Evolutionary conservation across 2,329 filamentous ascomycete genomes (phyloP).

Genomic region (Lasiodiplodia hormozganensis): DNA sequence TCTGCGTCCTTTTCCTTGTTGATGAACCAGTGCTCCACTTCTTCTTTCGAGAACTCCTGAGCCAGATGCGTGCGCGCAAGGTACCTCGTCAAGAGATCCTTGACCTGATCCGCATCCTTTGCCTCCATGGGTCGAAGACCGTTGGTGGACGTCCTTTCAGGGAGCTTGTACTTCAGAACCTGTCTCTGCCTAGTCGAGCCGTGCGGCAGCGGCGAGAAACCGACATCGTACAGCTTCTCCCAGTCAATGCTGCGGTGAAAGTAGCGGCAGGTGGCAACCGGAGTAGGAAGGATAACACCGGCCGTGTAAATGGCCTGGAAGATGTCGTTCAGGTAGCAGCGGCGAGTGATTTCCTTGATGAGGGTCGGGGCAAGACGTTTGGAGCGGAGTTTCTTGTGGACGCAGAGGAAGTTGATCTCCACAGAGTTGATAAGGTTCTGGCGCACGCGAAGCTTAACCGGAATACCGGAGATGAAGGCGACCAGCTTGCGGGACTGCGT

Average conservation of each 20-base stretch:
- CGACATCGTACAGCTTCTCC: conserved; percentile 93
- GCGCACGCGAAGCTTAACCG: conserved; percentile 81
- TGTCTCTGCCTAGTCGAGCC: conserved; percentile 87
- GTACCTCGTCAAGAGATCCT: conserved; percentile 77
- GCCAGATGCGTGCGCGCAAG: conserved; percentile 81
- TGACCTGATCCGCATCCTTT: conserved; percentile 78
- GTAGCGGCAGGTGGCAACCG: conserved; percentile 92
- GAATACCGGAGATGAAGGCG: conserved; percentile 94
- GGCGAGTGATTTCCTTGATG: conserved; percentile 96
- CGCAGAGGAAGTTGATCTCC: conserved; percentile 97
- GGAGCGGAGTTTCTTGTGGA: conserved; percentile 95
- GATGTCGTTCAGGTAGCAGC: conserved; percentile 84
- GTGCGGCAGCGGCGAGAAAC: conserved; percentile 86
- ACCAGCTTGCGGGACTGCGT: conserved; percentile 84
- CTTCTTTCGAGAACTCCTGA: conserved; percentile 78
- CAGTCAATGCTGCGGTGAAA: conserved; percentile 94
- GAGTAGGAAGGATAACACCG: conserved; percentile 87
- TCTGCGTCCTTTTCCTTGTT: conserved; percentile 65
- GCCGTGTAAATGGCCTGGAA: conserved; percentile 98
- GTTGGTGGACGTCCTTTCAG: conserved; percentile 72
- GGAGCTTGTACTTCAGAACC: conserved; percentile 83
- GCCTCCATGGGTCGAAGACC: conserved; percentile 82
- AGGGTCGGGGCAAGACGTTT: conserved; percentile 92
- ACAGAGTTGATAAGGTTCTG: conserved; percentile 76
- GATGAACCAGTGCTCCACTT: conserved; percentile 87